These are phyloP conservation scores for Heimioporus sp. DNA, from an alignment of 768 basidiomycete species.

Conservation along the genomic window DNA sequence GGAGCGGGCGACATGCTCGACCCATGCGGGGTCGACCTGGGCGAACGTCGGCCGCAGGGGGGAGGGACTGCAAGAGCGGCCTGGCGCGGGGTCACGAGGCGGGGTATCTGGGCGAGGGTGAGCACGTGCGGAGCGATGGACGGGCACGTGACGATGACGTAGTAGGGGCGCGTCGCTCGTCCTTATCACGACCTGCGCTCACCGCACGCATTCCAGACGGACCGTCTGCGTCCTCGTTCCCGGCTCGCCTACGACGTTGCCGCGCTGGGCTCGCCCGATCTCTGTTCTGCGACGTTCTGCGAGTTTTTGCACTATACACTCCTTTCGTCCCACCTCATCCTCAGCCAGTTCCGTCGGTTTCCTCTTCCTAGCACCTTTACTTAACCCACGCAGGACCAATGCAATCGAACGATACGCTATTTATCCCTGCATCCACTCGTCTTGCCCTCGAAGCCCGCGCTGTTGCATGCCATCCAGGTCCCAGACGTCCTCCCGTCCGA, in stretches of 20 bases:
- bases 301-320: conserved; percentile 98
- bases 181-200: too few species aligned
- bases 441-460: conserved; percentile 49
- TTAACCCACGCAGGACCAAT: conserved; percentile 48
- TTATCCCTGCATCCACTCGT: conserved; percentile 89
- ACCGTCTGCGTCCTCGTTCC: conserved; percentile 80
- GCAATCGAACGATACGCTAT: conserved; percentile 67
- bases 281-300: not conserved
- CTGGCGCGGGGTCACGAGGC: conserved; percentile 66
- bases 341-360: conserved; percentile 46
- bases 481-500: conserved; percentile 84
- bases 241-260: conserved; percentile 87
- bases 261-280: conserved; percentile 52
- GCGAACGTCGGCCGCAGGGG: conserved; percentile 47
- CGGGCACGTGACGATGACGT: conserved; percentile 64
- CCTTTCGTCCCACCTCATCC: conserved; percentile 80
- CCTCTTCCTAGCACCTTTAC: too few species aligned
- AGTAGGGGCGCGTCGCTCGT: too few species aligned
- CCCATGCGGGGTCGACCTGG: conserved; percentile 65
- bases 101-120: conserved; percentile 59
- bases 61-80: conserved; percentile 42
- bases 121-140: conserved; percentile 71
- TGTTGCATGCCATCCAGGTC: conserved; percentile 67
- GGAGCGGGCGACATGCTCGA: conserved; percentile 61
- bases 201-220: conserved; percentile 43